These are phyloP conservation scores for Rehmannia glutinosa DNA, from an alignment of 257 asterid genomes.

Conservation along the genomic window DNA sequence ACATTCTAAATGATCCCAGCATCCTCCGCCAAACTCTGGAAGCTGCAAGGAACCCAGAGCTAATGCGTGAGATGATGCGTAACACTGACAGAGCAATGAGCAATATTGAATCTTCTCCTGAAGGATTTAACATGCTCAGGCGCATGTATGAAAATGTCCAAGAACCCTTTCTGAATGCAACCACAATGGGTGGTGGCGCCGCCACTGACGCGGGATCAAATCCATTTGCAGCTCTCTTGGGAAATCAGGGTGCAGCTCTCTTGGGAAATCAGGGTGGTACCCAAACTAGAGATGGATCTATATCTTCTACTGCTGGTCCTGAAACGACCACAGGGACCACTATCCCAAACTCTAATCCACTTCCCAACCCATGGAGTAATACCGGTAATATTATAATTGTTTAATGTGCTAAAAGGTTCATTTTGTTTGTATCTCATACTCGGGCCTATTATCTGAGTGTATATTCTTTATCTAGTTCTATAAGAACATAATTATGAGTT, in stretches of 20 bases:
- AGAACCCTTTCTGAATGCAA: conserved; percentile 61
- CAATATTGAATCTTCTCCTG: conserved; percentile 67
- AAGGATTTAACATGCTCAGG: conserved; percentile 69
- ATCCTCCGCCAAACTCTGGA: conserved; percentile 60
- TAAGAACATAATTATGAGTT: background rate
- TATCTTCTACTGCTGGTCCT: conserved; percentile 33
- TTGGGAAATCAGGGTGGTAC: conserved; percentile 42
- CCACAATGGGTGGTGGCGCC: conserved; percentile 37
- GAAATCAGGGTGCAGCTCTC: conserved; percentile 44
- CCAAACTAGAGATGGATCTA: conserved; percentile 35
- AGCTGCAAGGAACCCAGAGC: conserved; percentile 65
- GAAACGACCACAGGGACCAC: conserved; percentile 34
- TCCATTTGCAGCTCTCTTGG: conserved; percentile 46
- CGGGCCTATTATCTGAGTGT: background rate
- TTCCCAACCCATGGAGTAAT: conserved; percentile 60
- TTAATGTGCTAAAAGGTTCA: background rate
- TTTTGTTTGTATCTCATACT: background rate
- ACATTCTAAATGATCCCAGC: conserved; percentile 59
- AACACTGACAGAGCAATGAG: conserved; percentile 66
- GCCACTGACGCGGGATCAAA: conserved; percentile 34
- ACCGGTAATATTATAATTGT: conserved; percentile 17
- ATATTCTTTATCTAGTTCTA: background rate
- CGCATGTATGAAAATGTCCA: conserved; percentile 77
- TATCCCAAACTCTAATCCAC: conserved; percentile 55
- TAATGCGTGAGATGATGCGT: conserved; percentile 76